Conservation (phyloP, 192 early-diverging fungal species). For the Diversispora eburnea region DNA sequence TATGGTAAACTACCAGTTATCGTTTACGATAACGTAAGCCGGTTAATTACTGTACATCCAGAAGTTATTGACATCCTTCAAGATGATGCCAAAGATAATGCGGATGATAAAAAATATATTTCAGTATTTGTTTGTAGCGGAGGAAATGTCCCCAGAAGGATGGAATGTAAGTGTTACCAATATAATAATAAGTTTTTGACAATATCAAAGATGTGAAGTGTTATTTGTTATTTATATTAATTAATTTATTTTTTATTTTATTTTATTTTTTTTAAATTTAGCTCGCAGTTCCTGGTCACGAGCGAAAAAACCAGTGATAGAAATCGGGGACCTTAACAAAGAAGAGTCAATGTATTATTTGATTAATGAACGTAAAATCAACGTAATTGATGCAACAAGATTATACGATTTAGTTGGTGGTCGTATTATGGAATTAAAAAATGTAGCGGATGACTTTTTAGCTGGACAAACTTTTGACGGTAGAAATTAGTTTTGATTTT, state of each 20-base stretch:
- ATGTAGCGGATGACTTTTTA: background rate
- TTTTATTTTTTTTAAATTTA: background rate
- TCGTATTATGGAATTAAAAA: conserved; percentile 14
- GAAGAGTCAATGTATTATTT: conserved; percentile 22
- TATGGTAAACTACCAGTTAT: conserved; percentile 23
- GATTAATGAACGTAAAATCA: conserved; percentile 2
- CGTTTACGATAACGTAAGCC: conserved; percentile 7
- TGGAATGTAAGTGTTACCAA: conserved; percentile 14
- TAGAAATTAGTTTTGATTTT: conserved; percentile 15
- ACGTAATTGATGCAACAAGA: background rate
- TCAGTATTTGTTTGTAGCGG: conserved; percentile 8
- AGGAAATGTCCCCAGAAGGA: conserved; percentile 16
- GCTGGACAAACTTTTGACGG: background rate
- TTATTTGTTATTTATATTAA: background rate
- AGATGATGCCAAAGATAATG: conserved; percentile 21
- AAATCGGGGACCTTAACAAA: conserved; percentile 21
- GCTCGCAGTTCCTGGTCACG: conserved; percentile 24
- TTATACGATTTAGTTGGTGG: conserved; percentile 22
- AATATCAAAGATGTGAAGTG: background rate
- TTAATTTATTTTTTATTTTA: background rate
- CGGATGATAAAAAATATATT: conserved; percentile 19
- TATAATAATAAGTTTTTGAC: background rate
- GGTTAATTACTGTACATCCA: background rate
- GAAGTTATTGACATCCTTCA: conserved; percentile 23
- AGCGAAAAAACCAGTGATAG: background rate